These are phyloP conservation scores for Ogataea glucozyma DNA, from an alignment of 805 yeast genomes.

Conservation along the genomic window DNA sequence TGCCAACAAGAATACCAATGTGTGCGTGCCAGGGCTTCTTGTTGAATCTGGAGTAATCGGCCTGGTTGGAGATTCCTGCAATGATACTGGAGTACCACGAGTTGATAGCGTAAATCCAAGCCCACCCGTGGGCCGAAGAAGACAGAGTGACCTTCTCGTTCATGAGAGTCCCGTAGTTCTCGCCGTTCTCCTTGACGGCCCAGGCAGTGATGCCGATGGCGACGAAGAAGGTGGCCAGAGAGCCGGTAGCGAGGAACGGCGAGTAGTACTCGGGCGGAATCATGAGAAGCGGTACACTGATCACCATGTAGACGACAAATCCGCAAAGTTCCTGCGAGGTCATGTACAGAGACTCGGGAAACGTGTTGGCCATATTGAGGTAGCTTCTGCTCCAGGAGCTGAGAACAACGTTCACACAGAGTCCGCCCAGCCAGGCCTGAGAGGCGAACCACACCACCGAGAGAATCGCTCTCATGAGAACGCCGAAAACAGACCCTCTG, in stretches of 20 bases:
- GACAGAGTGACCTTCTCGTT: conserved; percentile 8
- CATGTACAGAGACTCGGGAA: conserved; percentile 42
- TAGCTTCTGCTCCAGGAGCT: conserved; percentile 41
- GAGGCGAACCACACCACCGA: conserved; percentile 49
- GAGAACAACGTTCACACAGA: conserved; percentile 41
- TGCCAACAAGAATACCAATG: conserved; percentile 41
- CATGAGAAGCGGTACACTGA: conserved; percentile 42
- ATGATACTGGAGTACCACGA: conserved; percentile 42
- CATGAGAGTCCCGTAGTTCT: conserved; percentile 16
- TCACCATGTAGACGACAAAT: conserved; percentile 44
- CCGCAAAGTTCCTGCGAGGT: conserved; percentile 44
- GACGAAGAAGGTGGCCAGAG: conserved; percentile 15
- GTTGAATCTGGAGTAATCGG: conserved; percentile 38
- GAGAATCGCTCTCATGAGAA: conserved; percentile 43
- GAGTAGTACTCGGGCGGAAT: conserved; percentile 41
- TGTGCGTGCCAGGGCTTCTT: conserved; percentile 16
- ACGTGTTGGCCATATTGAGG: conserved; percentile 41
- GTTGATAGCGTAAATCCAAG: conserved; percentile 41
- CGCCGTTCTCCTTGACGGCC: conserved; percentile 16
- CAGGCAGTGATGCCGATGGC: conserved; percentile 22
- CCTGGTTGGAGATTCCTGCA: conserved; percentile 41
- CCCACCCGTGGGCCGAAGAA: conserved; percentile 37
- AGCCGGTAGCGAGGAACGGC: conserved; percentile 15
- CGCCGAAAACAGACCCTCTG: conserved; percentile 43
- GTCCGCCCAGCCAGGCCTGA: conserved; percentile 49